These are phyloP conservation scores for Ceratocystis albifundus DNA, from an alignment of 2,329 filamentous ascomycete genomes.

Conservation along the genomic window DNA sequence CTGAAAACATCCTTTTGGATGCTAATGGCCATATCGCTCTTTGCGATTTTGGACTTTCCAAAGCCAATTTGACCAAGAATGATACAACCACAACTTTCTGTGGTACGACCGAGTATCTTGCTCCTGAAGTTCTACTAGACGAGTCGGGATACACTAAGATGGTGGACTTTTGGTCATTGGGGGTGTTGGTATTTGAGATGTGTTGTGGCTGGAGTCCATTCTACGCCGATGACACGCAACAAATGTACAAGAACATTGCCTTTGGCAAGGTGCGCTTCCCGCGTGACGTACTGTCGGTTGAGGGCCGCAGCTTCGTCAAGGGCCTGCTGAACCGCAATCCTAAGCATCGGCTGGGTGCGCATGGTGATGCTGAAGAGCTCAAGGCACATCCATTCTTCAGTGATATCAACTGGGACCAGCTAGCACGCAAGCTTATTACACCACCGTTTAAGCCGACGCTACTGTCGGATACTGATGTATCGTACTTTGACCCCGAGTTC, in stretches of 20 bases:
- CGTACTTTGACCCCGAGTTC: slow-evolving; percentile 97
- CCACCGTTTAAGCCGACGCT: slow-evolving; percentile 97
- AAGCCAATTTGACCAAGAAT: slow-evolving; percentile 92
- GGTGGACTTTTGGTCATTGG: slow-evolving; percentile 99
- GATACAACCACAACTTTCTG: slow-evolving; percentile 99
- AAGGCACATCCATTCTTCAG: slow-evolving; percentile 91
- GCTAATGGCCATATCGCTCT: slow-evolving; percentile 96
- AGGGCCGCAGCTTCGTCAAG: slow-evolving; percentile 96
- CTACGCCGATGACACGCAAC: slow-evolving; percentile 96
- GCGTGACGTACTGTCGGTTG: slow-evolving; percentile 81
- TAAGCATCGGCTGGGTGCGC: slow-evolving; percentile 84
- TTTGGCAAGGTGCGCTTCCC: slow-evolving; percentile 98
- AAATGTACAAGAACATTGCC: slow-evolving; percentile 99
- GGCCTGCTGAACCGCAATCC: slow-evolving; percentile 93
- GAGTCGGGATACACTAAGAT: slow-evolving; percentile 98
- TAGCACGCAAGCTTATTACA: slow-evolving; percentile 82
- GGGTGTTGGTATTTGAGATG: slow-evolving; percentile 98
- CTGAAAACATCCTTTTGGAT: slow-evolving; percentile 92
- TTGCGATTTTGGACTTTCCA: slow-evolving; percentile 94
- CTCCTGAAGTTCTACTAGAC: slow-evolving; percentile 86
- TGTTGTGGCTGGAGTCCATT: slow-evolving; percentile 99
- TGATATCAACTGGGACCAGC: slow-evolving; percentile 83
- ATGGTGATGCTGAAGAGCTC: slow-evolving; percentile 81
- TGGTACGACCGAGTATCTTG: slow-evolving; percentile 93
- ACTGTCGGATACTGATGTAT: slow-evolving; percentile 90